These are phyloP conservation scores for Solanum chmielewskii DNA, from an alignment of 257 asterid genomes.

Conservation along the genomic window DNA sequence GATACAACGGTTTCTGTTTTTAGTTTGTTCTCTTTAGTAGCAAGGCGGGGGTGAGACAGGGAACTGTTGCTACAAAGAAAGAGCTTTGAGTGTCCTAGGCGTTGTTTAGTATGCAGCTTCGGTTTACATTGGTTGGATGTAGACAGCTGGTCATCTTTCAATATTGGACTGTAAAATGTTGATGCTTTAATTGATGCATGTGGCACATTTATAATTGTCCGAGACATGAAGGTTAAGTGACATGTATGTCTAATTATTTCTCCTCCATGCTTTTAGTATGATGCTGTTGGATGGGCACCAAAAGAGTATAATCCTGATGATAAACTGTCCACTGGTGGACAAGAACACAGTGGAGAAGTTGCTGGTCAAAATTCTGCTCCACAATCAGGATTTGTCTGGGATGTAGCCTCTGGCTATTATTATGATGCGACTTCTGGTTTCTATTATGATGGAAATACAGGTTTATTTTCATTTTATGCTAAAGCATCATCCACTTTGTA, in stretches of 20 bases:
- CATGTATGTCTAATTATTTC: neutral
- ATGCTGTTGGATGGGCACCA: constrained; percentile 98
- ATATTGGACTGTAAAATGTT: neutral
- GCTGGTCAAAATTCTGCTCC: constrained; percentile 55
- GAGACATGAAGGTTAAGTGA: neutral
- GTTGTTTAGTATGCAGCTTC: neutral
- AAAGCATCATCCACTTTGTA: neutral
- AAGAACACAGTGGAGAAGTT: constrained; percentile 44
- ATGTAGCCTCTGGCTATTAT: constrained; percentile 97
- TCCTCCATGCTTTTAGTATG: constrained; percentile 46
- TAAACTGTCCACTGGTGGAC: constrained; percentile 44
- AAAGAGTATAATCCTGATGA: constrained; percentile 92
- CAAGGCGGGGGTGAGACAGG: neutral
- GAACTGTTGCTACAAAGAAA: neutral
- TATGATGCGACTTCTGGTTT: constrained; percentile 96
- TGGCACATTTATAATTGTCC: neutral
- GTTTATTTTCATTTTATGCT: constrained; percentile 17
- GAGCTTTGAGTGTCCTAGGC: neutral
- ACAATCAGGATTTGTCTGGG: constrained; percentile 96
- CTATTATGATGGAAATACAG: constrained; percentile 95
- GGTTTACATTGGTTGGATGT: neutral
- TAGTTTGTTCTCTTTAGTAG: neutral
- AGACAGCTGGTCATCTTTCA: neutral
- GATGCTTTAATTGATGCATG: neutral
- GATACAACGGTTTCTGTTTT: neutral